Base-by-base conservation (phyloP, 2,329 filamentous ascomycete genomes). In the Penicillium psychrosexuale region DNA sequence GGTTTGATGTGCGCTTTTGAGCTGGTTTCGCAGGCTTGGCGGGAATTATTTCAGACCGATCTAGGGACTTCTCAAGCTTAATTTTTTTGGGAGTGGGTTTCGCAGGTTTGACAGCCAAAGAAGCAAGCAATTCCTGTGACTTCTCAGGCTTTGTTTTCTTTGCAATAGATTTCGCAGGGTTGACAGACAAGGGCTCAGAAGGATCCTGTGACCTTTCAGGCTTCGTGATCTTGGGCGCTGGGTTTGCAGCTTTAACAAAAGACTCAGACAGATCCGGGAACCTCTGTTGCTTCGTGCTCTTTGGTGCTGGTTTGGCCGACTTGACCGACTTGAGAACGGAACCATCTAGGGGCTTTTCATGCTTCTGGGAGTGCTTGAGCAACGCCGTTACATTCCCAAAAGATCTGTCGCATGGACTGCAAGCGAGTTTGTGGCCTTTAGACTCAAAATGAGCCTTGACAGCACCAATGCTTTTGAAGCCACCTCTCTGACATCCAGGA, bases 371-470 rank as follows among this genome's bases (percentile, higher is more conserved):
- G n/a, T 55, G 52, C 7, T 39, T 31, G 9, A 55, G 47, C 7
- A 55, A 40, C 11, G 17, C 12, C 5, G 28, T 51, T 8, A 55
- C 13, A 31, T 15, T 37, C 1, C 34, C 47, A 27, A 55, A 55
- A 6, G 27, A 38, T 28, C 1, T 27, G n/a, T 55, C 39, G 22
- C 52, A 55, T 13, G 52, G 47, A 3, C 2, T n/a, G 22, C 52
- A 55, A 22, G 22, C 43, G 7, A 55, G 27, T 12, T 50, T 37
- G 39, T 55, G 52, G 19, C 34, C 39, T 30, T 55, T 55, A 5
- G 47, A 43, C 28, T 51, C 47, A 39, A 55, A 55, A 51, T 55
- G 52, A 28, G 40, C 40, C 34, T 40, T 55, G 19, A 55, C 52
- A 8, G 47, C 52, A 19, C 19, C 15, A 7, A 51, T 36, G 12